Conservation (phyloP, 2,329 filamentous ascomycete genomes). For the Diaporthe capsici region DNA sequence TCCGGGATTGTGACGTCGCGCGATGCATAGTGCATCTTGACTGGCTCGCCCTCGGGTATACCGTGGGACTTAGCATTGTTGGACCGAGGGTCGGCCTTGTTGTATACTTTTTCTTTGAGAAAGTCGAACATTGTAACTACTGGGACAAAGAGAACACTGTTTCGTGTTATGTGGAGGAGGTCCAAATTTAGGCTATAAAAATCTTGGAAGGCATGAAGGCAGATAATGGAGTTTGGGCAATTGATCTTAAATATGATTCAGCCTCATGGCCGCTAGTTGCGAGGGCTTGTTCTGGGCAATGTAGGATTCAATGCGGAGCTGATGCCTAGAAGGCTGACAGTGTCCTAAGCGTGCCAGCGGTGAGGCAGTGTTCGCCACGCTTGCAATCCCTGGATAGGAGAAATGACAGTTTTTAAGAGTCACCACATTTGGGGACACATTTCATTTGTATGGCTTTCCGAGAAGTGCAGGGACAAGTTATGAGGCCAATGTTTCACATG, state of each 20-base stretch:
- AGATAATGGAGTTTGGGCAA: not conserved
- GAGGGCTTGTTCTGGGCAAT: not conserved
- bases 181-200: not conserved
- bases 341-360: not conserved
- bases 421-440: too few relatives aligned
- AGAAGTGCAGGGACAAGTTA: too few relatives aligned
- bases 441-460: too few relatives aligned
- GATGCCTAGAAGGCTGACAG: conserved; percentile 27
- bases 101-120: not conserved
- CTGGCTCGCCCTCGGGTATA: conserved; percentile 35
- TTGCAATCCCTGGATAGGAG: too few relatives aligned
- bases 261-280: not conserved
- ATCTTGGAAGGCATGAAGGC: not conserved
- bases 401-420: too few relatives aligned
- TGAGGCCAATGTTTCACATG: too few relatives aligned
- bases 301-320: conserved; percentile 8
- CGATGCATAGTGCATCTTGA: conserved; percentile 48
- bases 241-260: conserved; percentile 6
- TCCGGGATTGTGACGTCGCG: conserved; percentile 57
- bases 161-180: too few relatives aligned
- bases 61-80: conserved; percentile 27
- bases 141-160: not conserved
- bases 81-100: conserved; percentile 33
- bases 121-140: conserved; percentile 26
- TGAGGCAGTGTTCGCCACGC: not conserved